A percentile compares a stretch with the other conserved stretches of the same genome.
phyloP scores from a whole-genome alignment of 2,329 filamentous ascomycete species.

The Arthroderma uncinatum region DNA sequence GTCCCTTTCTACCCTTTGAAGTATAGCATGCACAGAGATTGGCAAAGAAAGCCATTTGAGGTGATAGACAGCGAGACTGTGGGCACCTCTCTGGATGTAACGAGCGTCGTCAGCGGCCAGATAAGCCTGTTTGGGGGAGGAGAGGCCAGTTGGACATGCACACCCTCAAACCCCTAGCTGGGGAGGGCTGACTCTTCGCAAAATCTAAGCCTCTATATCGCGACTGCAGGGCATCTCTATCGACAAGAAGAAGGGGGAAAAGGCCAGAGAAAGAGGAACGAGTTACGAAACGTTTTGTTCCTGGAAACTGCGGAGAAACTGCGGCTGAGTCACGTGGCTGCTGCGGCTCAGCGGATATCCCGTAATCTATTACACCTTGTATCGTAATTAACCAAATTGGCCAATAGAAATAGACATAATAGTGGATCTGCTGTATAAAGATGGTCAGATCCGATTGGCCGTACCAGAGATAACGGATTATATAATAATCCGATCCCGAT shows the following conservation, averaged over 20 bases:
- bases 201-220: background rate
- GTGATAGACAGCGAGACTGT: background rate
- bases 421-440: background rate
- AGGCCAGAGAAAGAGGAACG: background rate
- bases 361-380: background rate
- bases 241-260: background rate
- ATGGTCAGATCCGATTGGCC: background rate
- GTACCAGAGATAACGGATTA: background rate
- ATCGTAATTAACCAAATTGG: background rate
- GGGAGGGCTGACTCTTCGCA: background rate
- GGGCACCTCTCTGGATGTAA: background rate
- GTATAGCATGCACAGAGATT: constrained; percentile 9
- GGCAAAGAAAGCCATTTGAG: constrained; percentile 9
- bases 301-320: constrained; percentile 1
- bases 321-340: constrained; percentile 2
- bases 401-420: background rate
- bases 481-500: background rate
- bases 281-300: background rate
- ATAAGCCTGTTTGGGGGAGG: background rate
- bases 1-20: constrained; percentile 8
- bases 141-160: background rate
- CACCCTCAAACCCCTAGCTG: background rate
- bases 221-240: background rate
- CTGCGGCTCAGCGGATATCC: constrained; percentile 1
- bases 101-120: constrained; percentile 1